phyloP scores from a whole-genome alignment of 345 rosid species.

The Arabidopsis suecica region DNA sequence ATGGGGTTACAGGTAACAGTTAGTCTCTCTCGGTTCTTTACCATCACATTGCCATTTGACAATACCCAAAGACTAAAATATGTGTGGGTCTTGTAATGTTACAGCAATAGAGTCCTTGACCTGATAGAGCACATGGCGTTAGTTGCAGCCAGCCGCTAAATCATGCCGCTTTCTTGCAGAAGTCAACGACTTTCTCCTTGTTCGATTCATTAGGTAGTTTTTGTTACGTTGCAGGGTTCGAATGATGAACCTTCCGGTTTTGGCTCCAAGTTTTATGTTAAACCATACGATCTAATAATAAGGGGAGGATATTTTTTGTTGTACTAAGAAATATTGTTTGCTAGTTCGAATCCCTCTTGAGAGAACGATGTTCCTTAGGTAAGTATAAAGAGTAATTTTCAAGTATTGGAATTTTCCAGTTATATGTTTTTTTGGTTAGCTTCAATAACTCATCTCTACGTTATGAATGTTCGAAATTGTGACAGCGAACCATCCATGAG shows the following conservation, averaged over 20 bases:
- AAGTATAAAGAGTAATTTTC: not conserved
- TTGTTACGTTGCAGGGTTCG: not conserved
- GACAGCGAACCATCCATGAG: not conserved
- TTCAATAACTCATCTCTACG: not conserved
- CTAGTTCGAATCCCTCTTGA: not conserved
- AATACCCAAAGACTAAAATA: not conserved
- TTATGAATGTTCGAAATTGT: not conserved
- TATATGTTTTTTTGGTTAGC: not conserved
- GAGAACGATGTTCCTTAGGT: not conserved
- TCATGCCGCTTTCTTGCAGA: not conserved
- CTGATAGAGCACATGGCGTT: conserved; percentile 90
- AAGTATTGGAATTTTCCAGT: not conserved
- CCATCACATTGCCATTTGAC: conserved; percentile 1
- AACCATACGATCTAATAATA: conserved; percentile 3
- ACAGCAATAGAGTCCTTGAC: conserved; percentile 92
- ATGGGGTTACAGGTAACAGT: conserved; percentile 93
- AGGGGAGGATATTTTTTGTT: not conserved
- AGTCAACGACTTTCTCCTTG: conserved; percentile 7
- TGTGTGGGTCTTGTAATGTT: conserved; percentile 29
- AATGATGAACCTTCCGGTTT: conserved; percentile 20
- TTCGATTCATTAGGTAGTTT: conserved; percentile 15
- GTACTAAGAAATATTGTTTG: not conserved
- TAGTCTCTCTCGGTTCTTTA: not conserved
- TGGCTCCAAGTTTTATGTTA: conserved; percentile 2
- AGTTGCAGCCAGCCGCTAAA: conserved; percentile 59